Evolutionary conservation across 2,329 filamentous ascomycete genomes (phyloP).

Genomic region (Scytalidium sp.): DNA sequence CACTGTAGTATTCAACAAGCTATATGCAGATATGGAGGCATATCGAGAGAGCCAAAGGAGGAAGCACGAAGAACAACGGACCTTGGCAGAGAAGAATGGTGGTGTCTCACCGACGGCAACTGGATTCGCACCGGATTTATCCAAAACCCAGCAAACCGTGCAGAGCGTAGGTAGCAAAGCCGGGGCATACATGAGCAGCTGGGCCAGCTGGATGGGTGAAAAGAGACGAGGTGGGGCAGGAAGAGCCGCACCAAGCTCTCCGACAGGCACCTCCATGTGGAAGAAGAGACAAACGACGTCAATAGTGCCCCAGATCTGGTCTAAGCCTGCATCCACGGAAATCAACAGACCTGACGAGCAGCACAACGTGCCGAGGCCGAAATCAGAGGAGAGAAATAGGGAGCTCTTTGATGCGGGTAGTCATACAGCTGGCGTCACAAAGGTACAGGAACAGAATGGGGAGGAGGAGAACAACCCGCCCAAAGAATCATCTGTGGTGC

Average conservation of each 20-base stretch:
- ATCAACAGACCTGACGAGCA: slow-evolving; percentile 5
- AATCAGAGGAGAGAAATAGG: slow-evolving; percentile 22
- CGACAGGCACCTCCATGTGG: background rate
- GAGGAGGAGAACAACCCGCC: slow-evolving; percentile 12
- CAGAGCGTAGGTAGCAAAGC: slow-evolving; percentile 53
- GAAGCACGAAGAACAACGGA: slow-evolving; percentile 53
- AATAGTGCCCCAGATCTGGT: background rate
- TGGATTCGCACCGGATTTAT: slow-evolving; percentile 29
- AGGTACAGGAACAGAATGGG: slow-evolving; percentile 1
- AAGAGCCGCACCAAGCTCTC: slow-evolving; percentile 8
- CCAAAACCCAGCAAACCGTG: slow-evolving; percentile 43
- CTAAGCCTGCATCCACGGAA: slow-evolving; percentile 6
- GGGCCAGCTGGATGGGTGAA: slow-evolving; percentile 70
- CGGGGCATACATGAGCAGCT: slow-evolving; percentile 64
- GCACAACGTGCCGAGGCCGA: slow-evolving; percentile 14
- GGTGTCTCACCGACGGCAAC: slow-evolving; percentile 12
- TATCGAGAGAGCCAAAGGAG: slow-evolving; percentile 72
- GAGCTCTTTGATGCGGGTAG: slow-evolving; percentile 31
- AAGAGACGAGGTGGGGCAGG: slow-evolving; percentile 56
- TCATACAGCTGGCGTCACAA: background rate
- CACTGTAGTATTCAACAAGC: slow-evolving; percentile 77
- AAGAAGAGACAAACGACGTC: slow-evolving; percentile 6
- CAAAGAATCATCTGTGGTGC: background rate
- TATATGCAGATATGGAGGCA: slow-evolving; percentile 87
- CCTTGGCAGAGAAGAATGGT: slow-evolving; percentile 17